Base-by-base conservation (phyloP, 768 basidiomycete genomes). In the Kwoniella botswanensis region DNA sequence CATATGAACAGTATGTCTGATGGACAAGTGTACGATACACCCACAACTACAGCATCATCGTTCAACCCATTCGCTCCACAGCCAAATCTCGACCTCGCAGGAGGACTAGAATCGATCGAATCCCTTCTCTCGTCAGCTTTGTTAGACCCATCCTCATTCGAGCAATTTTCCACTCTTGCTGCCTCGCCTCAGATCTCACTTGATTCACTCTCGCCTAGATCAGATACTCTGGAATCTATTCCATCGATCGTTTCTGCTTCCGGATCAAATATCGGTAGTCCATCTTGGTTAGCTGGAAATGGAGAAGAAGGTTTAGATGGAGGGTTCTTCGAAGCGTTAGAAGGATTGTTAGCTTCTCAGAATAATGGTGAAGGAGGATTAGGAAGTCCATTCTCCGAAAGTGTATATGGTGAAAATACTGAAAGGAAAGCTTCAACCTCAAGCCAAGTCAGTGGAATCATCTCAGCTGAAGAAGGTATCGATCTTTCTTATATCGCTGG, bases 121-220 rank as follows among this genome's bases (percentile, higher is more conserved):
- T 68, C 67, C 5, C 22, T 68, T 10, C 35, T 68, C 18, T 35
- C 56, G 7, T 59, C 60, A 21, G 67, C 67, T 29, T 52, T 61
- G 12, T 61, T 50, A 18, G 60, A 68, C 35, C 67, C 67, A 60
- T 61, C 58, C 22, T 68, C 67, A 43, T 68, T 54, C 53, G 67
- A 68, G 21, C 52, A 61, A 50, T 50, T 68, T 60, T 26, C 46
- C 17, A 68, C 67, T 18, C 60, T 68, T 3, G 67, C 60, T 55
- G 43, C 67, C 55, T 68, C 67, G 1, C 67, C 67, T 54, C 67
- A 68, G 53, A 26, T 68, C 43, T 61, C 54, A 13, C 35, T 68
- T 29, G 60, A 50, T 41, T 26, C 22, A 2, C 26, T 63, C 11
- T 54, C 59, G 2, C 67, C 67, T n/a, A 24, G 44, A 55, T 63